A percentile compares a stretch with the other conserved stretches of the same genome.
Conservation (phyloP, 371 early-diverging fungal genomes). For the Lichtheimia ornata region DNA sequence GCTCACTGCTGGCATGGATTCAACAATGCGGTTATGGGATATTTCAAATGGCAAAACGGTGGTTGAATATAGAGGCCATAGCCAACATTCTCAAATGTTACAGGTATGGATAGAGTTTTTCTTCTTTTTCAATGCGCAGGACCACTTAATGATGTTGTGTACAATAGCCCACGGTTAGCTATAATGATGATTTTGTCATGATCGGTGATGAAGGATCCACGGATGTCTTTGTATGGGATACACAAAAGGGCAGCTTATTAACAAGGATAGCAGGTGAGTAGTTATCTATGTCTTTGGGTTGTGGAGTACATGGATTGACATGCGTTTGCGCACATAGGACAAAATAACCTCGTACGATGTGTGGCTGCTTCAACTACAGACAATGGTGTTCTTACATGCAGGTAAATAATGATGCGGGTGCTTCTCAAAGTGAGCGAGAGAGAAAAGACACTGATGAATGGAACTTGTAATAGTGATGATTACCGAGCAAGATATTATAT, state of each 20-base stretch:
- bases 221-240: slow-evolving; percentile 67
- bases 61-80: slow-evolving; percentile 71
- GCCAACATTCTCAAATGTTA: slow-evolving; percentile 44
- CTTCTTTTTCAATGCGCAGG: neutral
- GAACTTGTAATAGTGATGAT: slow-evolving; percentile 38
- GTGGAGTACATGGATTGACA: neutral
- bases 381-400: slow-evolving; percentile 51
- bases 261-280: slow-evolving; percentile 38
- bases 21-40: slow-evolving; percentile 82
- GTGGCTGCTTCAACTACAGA: slow-evolving; percentile 50
- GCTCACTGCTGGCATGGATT: slow-evolving; percentile 81
- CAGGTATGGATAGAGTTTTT: slow-evolving; percentile 32
- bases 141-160: neutral
- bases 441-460: neutral
- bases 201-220: slow-evolving; percentile 73
- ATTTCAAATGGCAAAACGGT: slow-evolving; percentile 68
- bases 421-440: neutral
- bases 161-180: slow-evolving; percentile 60
- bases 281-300: neutral
- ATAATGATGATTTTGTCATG: slow-evolving; percentile 80
- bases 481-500: slow-evolving; percentile 49
- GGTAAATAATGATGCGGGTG: slow-evolving; percentile 22
- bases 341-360: slow-evolving; percentile 47
- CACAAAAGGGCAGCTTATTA: slow-evolving; percentile 58
- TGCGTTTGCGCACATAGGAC: slow-evolving; percentile 18